Conservation (phyloP, 257 asterid species). For the Primulina eburnea region DNA sequence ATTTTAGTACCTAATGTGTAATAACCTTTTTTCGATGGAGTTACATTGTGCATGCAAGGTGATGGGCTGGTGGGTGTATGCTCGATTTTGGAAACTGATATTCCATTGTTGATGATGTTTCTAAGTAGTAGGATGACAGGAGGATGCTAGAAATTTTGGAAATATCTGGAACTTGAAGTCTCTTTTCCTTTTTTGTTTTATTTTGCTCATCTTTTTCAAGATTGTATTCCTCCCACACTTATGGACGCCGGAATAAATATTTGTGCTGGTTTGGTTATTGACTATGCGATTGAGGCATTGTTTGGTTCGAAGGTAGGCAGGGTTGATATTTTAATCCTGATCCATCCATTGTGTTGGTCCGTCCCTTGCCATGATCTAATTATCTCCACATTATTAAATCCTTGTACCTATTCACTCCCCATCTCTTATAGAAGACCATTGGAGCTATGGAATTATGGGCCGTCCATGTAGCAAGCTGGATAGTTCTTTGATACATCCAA, state of each 20-base stretch:
- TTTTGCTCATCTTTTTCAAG: slow-evolving; percentile 2
- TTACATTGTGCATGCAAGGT: slow-evolving; percentile 1
- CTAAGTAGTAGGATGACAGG: background rate
- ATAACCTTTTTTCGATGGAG: slow-evolving; percentile 9
- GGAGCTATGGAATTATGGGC: slow-evolving; percentile 16
- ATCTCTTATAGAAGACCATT: background rate
- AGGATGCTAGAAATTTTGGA: slow-evolving; percentile 9
- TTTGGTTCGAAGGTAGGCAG: slow-evolving; percentile 1
- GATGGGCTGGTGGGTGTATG: slow-evolving; percentile 5
- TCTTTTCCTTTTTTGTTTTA: background rate
- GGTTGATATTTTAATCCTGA: slow-evolving; percentile 7
- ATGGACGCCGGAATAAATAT: too few relatives aligned
- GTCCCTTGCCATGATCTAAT: background rate
- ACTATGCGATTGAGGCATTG: slow-evolving; percentile 3
- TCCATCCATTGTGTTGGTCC: background rate
- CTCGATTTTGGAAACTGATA: slow-evolving; percentile 12
- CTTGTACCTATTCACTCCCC: background rate
- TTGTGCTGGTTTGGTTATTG: background rate
- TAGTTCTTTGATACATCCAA: background rate
- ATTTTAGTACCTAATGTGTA: background rate
- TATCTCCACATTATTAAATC: background rate
- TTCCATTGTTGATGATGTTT: background rate
- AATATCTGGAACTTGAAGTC: background rate
- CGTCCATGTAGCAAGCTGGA: slow-evolving; percentile 3
- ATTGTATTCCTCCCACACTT: background rate